A percentile compares a stretch with the other conserved stretches of the same genome.
Conservation (phyloP, 2,329 filamentous ascomycete genomes). For the Cladorrhinum sp. region DNA sequence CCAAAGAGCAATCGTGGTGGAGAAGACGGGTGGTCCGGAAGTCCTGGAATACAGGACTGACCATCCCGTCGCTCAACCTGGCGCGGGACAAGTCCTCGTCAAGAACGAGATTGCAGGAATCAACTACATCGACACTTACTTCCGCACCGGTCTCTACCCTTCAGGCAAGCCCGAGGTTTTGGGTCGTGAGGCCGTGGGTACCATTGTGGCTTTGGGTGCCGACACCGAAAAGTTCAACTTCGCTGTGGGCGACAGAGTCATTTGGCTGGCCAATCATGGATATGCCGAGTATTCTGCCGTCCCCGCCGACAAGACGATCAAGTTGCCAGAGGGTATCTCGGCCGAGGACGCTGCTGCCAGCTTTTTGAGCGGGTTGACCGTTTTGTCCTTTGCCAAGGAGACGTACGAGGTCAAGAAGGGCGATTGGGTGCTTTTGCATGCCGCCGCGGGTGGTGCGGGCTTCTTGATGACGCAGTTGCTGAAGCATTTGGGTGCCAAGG, state of each 20-base stretch:
- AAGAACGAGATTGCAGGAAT: conserved; percentile 76
- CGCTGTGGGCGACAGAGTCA: conserved; percentile 57
- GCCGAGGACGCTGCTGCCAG: conserved; percentile 65
- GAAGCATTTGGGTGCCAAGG: conserved; percentile 67
- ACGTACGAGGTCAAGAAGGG: conserved; percentile 38
- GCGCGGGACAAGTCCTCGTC: conserved; percentile 61
- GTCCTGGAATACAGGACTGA: conserved; percentile 9
- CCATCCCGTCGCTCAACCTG: background rate
- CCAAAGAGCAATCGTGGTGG: conserved; percentile 6
- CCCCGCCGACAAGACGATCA: conserved; percentile 53
- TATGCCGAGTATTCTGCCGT: conserved; percentile 61
- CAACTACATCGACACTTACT: conserved; percentile 80
- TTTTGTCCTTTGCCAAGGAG: conserved; percentile 74
- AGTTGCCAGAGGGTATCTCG: conserved; percentile 61
- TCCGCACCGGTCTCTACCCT: conserved; percentile 20
- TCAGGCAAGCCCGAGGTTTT: conserved; percentile 16
- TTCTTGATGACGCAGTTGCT: conserved; percentile 74
- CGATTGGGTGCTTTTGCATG: conserved; percentile 70
- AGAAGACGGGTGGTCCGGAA: background rate
- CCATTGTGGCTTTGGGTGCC: conserved; percentile 19
- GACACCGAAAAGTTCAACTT: conserved; percentile 19
- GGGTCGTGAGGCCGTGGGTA: conserved; percentile 23
- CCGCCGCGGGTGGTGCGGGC: conserved; percentile 80
- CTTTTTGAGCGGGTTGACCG: conserved; percentile 77
- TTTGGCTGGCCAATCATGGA: conserved; percentile 35